A percentile compares a stretch with the other conserved stretches of the same genome.
Evolutionary conservation across 306 rosid species (phyloP).

Genomic region (Trifolium fragiferum): DNA sequence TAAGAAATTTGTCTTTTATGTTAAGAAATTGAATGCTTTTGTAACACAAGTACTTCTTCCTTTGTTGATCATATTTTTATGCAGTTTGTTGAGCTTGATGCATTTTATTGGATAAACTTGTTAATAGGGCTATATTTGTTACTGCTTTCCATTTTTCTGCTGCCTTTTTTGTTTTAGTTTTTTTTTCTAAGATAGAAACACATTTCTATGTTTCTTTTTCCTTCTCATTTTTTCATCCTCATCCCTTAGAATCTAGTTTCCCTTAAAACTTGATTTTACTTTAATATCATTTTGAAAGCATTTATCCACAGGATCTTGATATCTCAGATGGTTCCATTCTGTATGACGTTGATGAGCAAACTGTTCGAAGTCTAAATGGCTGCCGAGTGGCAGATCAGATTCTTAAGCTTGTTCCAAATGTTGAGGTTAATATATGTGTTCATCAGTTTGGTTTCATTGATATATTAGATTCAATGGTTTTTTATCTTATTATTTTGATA

Average conservation of each 20-base stretch:
- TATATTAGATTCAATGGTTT: conserved; percentile 34
- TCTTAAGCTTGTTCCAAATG: conserved; percentile 93
- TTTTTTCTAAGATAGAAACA: background rate
- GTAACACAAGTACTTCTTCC: too few species aligned
- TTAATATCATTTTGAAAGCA: conserved; percentile 36
- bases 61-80: conserved; percentile 21
- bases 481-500: conserved; percentile 43
- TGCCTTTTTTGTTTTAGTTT: conserved; percentile 22
- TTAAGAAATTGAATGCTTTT: too few species aligned
- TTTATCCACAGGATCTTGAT: conserved; percentile 76
- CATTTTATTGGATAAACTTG: conserved; percentile 13
- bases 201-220: conserved; percentile 5
- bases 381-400: conserved; percentile 99
- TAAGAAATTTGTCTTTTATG: too few species aligned
- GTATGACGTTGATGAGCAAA: conserved; percentile 79
- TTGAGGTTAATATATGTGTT: conserved; percentile 67
- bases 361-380: conserved; percentile 95
- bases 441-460: conserved; percentile 31
- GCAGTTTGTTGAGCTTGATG: conserved; percentile 35
- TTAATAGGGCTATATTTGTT: conserved; percentile 2
- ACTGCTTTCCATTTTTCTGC: conserved; percentile 3
- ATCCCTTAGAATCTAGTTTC: conserved; percentile 23
- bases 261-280: conserved; percentile 31
- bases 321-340: conserved; percentile 78
- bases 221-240: conserved; percentile 21